Base-by-base conservation (phyloP, 192 early-diverging fungal species). In the Coemansia sp. region DNA sequence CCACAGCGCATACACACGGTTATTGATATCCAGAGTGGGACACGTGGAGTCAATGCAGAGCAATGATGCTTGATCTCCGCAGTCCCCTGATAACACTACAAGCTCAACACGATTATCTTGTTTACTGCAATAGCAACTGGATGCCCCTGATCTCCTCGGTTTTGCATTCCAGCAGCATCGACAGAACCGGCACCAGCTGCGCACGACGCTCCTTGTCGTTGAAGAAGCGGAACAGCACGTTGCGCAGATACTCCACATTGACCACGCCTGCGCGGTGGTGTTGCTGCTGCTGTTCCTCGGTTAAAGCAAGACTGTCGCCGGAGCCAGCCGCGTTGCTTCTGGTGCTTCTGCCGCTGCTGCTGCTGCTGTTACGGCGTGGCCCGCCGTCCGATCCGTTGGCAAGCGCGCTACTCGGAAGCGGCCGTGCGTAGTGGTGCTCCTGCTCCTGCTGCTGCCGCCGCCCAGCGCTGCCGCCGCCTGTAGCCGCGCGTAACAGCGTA, bases 121-220 rank as follows among this genome's bases (percentile, higher is more conserved):
- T 12, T 42, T 69, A 76, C 32, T 73, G 67, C 15, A 76, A 65
- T 57, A 73, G n/a, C 0, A 73, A 57, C 65, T 84, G 82, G 40
- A 84, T 72, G 5, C 84, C 72, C 68, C 76, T 83, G 41, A 87
- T 68, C 40, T 92, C 90, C 4, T 92, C 88, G 3, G 85, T 77
- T 37, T 84, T 82, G 72, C 88, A 87, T 45, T 84, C 78, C 1
- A 92, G 72, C 39, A 92, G 68, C 73, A 85, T 88, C 6, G 81
- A 86, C 19, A 92, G 68, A 1, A 89, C 90, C 2, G 84, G 86
- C 9, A 92, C 69, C 67, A 92, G 78, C 64, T 92, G 90, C 18
- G 66, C 16, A n/a, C 83, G 68, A n/a, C 77, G 78, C 11, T 80
- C 74, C 64, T 77, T 79, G 72, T 77, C 74, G 58, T 84, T 77